Evolutionary conservation across 768 basidiomycete species (phyloP), one percentile per base, ranked within the genome.

Genomic region (Glaciozyma antarctica): DNA sequence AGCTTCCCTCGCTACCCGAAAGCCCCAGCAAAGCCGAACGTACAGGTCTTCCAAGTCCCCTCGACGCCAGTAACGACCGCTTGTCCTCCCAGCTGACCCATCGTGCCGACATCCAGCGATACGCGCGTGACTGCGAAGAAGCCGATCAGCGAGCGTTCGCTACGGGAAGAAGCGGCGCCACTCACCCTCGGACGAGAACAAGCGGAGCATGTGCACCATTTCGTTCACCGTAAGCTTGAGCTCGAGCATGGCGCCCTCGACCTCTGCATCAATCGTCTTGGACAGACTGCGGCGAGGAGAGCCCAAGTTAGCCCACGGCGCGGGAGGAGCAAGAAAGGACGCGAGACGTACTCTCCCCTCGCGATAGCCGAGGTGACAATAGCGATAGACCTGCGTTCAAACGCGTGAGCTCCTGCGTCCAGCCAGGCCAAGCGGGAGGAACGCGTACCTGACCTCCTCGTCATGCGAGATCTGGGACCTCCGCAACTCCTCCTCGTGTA

Each of bases 131-230:
- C 49, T 65, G 89, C 90, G 15, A 16, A 49, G 45, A 49, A 22
- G 24, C 24, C 48, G 22, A 6, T n/a, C 45, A 22, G 22, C 21
- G 13, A n/a, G 48, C 48, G 22, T 49, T 49, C 21, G 24, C 22
- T 49, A 21, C 4, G 48, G 10, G 48, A 49, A 24, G 22, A 49
- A 49, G 22, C 19, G 10, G 22, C 21, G 26, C 28, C 55, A 10
- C 21, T 71, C 72, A n/a, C 94, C 90, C 61, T 79, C 78, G 75
- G 86, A 86, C 44, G 93, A 91, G 76, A 97, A 94, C 73, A 88
- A 86, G 63, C 87, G 85, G 34, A 97, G 80, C 72, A 83, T 81
- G 74, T 85, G 84, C 68, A 85, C 84, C 84, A 81, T 70, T 26
- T 65, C 44, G 59, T 72, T 73, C 34, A 73, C 65, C 17, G 76